Evolutionary conservation across 495 filamentous ascomycete genomes (phyloP), one percentile per base, ranked within the genome.

Genomic region (Hypoxylon lienhwacheense): DNA sequence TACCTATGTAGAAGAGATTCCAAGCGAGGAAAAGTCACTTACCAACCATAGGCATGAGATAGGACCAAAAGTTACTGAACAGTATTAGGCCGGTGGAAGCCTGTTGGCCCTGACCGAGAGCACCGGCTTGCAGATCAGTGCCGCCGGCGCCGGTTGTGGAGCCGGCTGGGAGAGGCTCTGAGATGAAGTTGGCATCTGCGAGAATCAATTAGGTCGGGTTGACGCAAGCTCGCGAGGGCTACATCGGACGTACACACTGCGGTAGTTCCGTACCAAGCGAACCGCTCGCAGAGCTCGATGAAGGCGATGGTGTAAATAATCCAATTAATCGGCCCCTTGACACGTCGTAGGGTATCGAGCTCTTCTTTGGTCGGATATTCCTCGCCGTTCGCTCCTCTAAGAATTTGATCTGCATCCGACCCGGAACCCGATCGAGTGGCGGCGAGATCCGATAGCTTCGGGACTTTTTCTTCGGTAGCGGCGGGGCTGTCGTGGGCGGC

Each of bases 21-120:
- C n/a, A n/a, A n/a, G n/a, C n/a, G n/a, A n/a, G n/a, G n/a, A 2
- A 16, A 15, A 8, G 16, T 17, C 6, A 36, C 66, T 50, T 55
- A 70, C 78, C 79, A 4, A 80, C 57, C 24, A 90, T 69, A 7
- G 89, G 89, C 66, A 82, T 85, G 21, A 83, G 55, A 58, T 91
- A 91, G 14, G 80, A 77, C 87, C 85, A 90, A 72, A 91, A 90
- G 15, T 75, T 66, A 65, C 88, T 89, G 75, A 90, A 87, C 53
- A 77, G 78, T 8, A 81, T 84, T 43, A 90, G 54, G 34, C 77
- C 81, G 14, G 82, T 84, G 0, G 85, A 83, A 17, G 80, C 81
- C 28, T 78, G 79, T 66, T 88, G 85, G 16, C 86, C 85, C 69
- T 87, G 73, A 25, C 71, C 77, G 19, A 90, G 69, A 14, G 86